phyloP scores from a whole-genome alignment of 768 basidiomycete genomes.

The Psilocybe cyanescens region DNA sequence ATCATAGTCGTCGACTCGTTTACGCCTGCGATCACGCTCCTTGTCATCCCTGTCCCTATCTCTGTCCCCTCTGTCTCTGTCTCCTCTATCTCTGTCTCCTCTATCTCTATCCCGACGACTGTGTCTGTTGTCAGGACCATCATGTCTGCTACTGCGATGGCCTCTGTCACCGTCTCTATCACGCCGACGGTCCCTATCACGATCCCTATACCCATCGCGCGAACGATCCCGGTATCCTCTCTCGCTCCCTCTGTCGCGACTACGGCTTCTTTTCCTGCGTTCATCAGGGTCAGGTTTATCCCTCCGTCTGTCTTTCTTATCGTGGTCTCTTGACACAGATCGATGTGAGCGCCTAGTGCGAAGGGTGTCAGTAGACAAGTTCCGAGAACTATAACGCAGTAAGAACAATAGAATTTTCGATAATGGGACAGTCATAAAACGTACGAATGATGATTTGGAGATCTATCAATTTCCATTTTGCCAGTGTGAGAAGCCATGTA shows the following conservation, averaged over 20 bases:
- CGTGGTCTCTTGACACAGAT: constrained; percentile 68
- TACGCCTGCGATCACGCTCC: constrained; percentile 62
- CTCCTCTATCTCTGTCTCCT: constrained; percentile 47
- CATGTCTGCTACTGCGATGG: constrained; percentile 54
- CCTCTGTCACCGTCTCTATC: constrained; percentile 54
- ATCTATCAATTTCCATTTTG: constrained; percentile 68
- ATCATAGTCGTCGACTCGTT: constrained; percentile 62
- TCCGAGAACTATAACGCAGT: constrained; percentile 55
- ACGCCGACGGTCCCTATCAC: constrained; percentile 51
- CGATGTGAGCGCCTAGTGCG: constrained; percentile 74
- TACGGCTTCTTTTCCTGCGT: constrained; percentile 64
- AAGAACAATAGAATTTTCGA: constrained; percentile 1
- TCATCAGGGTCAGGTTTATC: constrained; percentile 61
- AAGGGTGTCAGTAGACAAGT: constrained; percentile 78
- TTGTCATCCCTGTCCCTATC: constrained; percentile 50
- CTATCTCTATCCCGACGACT: constrained; percentile 59
- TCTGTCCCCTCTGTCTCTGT: constrained; percentile 50
- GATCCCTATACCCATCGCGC: constrained; percentile 55
- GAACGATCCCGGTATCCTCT: constrained; percentile 56
- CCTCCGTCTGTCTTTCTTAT: constrained; percentile 58
- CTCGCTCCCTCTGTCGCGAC: constrained; percentile 62
- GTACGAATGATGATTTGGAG: constrained; percentile 65
- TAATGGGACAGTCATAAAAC: constrained; percentile 26
- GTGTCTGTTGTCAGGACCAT: constrained; percentile 58
- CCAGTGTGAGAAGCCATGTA: constrained; percentile 52